These are phyloP conservation scores for Centrapalus pauciflorus DNA, from an alignment of 129 eudicot genomes.

Conservation along the genomic window DNA sequence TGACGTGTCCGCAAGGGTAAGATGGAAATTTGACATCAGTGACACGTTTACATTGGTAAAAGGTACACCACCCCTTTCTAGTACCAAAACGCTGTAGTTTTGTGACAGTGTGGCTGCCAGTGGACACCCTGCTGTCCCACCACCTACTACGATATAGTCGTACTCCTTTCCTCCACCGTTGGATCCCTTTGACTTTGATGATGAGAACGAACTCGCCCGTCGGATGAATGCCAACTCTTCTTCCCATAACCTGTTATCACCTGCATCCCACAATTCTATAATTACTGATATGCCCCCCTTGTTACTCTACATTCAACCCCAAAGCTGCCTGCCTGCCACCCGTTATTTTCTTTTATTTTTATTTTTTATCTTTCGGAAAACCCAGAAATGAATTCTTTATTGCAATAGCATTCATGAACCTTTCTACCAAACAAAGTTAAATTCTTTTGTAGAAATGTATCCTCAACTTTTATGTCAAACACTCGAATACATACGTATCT, in stretches of 20 bases:
- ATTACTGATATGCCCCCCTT: slow-evolving; percentile 12
- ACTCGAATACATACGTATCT: neutral
- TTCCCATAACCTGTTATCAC: slow-evolving; percentile 31
- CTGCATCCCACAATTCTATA: slow-evolving; percentile 26
- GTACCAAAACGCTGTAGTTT: slow-evolving; percentile 63
- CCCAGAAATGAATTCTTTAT: neutral
- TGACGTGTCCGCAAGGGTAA: slow-evolving; percentile 74
- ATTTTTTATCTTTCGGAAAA: neutral
- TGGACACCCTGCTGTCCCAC: slow-evolving; percentile 98
- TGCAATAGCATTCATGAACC: neutral
- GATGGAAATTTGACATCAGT: slow-evolving; percentile 70
- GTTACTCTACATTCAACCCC: slow-evolving; percentile 9
- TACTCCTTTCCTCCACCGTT: slow-evolving; percentile 29
- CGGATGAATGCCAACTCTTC: slow-evolving; percentile 59
- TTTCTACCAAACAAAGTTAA: neutral
- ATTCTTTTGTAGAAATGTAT: too few species aligned
- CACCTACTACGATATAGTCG: slow-evolving; percentile 85
- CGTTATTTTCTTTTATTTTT: neutral
- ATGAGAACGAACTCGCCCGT: slow-evolving; percentile 61
- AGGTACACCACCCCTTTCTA: slow-evolving; percentile 99
- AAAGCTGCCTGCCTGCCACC: neutral
- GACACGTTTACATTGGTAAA: slow-evolving; percentile 69
- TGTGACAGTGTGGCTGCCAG: slow-evolving; percentile 85
- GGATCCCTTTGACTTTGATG: slow-evolving; percentile 31
- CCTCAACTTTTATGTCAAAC: neutral